Evolutionary conservation across 495 filamentous ascomycete species (phyloP), one percentile per base, ranked within the genome.

Genomic region (Evernia prunastri): DNA sequence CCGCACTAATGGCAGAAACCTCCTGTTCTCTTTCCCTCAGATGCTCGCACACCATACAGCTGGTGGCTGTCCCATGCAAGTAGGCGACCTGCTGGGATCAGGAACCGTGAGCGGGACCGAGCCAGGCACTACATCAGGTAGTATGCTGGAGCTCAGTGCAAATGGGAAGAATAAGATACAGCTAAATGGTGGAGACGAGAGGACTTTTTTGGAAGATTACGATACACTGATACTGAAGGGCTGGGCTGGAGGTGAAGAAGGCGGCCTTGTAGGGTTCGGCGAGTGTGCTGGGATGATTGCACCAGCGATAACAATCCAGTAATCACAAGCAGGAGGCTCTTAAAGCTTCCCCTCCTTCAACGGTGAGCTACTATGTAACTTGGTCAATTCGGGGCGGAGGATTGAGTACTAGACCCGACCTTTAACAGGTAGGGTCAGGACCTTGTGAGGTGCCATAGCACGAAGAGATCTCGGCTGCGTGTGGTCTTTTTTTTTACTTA

Each of bases 41-140:
- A 96, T 97, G 91, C 79, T 97, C 43, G 87, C 93, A 0, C 93
- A 97, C 72, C 93, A 97, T 72, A 87, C 89, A 9, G 81, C 93
- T 54, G 89, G 87, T 2, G 93, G 93, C 29, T 97, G 93, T 73
- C 86, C 87, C 20, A 72, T 97, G 78, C 82, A 84, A 47, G 80
- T 87, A 0, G 93, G 93, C 42, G 93, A 97, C 68, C 75, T 97
- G 58, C 73, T 97, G 2, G 93, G 91, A 25, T 92, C 89, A 6
- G 93, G 93, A 4, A 97, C 93, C 1, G 96, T 97, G 68, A 91
- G 87, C 58, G 92, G 92, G 25, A 84, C 80, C 18, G 83, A 82
- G 20, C 70, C 73, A 2, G 74, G 75, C 23, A 82, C 85, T 49
- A 69, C 84, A 66, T 58, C 56, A 3, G 93, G 93, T 6, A 90